Conservation (phyloP, 176 grass and related monocot species). For the Luzula sylvatica region DNA sequence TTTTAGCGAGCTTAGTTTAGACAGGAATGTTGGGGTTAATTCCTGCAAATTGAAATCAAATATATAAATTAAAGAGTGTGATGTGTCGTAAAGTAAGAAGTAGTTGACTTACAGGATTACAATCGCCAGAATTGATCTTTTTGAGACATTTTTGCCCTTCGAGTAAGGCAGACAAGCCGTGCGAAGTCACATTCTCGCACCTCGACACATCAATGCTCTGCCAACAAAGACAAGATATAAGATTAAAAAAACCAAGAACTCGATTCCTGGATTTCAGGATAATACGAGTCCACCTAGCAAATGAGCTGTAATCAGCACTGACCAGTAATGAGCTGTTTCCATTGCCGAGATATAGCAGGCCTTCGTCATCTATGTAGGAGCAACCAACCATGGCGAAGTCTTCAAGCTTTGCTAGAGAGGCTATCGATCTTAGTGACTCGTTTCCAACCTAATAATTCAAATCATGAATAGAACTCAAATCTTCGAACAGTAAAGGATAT, state of each 20-base stretch:
- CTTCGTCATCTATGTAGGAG: slow-evolving; percentile 70
- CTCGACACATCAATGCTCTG: slow-evolving; percentile 87
- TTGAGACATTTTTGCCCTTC: slow-evolving; percentile 54
- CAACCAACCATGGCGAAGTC: slow-evolving; percentile 75
- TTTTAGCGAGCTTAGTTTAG: slow-evolving; percentile 52
- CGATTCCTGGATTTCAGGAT: no score
- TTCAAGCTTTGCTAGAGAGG: slow-evolving; percentile 69
- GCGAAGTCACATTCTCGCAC: slow-evolving; percentile 71
- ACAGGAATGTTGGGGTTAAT: slow-evolving; percentile 44
- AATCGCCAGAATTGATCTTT: slow-evolving; percentile 73
- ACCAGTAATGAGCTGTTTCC: slow-evolving; percentile 64
- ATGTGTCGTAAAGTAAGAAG: neutral
- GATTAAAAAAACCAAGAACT: neutral
- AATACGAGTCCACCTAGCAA: no score
- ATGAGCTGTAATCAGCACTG: slow-evolving; percentile 1
- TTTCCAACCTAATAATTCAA: slow-evolving; percentile 49
- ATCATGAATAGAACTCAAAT: neutral
- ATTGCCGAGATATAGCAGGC: slow-evolving; percentile 56
- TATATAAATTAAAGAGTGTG: slow-evolving; percentile 1
- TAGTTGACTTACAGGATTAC: slow-evolving; percentile 29
- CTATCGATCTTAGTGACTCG: slow-evolving; percentile 72
- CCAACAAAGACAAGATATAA: slow-evolving; percentile 16
- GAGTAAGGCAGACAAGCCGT: slow-evolving; percentile 55
- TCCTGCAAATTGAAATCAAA: slow-evolving; percentile 42
- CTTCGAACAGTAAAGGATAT: neutral